These are phyloP conservation scores for Vaccinium macrocarpon DNA, from an alignment of 148 eudicot species.

Conservation along the genomic window DNA sequence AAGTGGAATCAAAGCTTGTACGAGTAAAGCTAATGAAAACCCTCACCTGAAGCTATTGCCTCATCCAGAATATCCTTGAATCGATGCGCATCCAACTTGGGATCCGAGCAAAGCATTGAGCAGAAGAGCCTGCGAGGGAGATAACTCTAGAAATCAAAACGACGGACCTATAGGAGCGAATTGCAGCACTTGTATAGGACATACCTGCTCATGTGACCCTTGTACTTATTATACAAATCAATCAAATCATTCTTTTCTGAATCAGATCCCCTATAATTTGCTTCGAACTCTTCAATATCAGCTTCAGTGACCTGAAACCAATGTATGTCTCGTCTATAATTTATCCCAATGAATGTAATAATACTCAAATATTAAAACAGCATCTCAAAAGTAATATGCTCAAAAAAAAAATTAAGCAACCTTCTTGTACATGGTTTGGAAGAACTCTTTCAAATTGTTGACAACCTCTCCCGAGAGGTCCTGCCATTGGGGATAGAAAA, in stretches of 20 bases:
- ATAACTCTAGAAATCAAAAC: background rate
- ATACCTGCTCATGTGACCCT: slow-evolving; percentile 95
- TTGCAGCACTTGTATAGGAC: background rate
- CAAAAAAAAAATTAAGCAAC: slow-evolving; percentile 20
- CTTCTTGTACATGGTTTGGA: slow-evolving; percentile 81
- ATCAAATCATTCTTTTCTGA: slow-evolving; percentile 84
- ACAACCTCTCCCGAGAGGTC: slow-evolving; percentile 79
- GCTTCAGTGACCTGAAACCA: slow-evolving; percentile 70
- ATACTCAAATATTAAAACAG: background rate
- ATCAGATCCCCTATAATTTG: slow-evolving; percentile 93
- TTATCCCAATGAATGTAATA: background rate
- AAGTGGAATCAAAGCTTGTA: background rate
- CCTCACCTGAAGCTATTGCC: slow-evolving; percentile 77
- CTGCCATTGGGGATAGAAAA: slow-evolving; percentile 33
- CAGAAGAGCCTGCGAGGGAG: slow-evolving; percentile 72
- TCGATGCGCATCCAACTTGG: slow-evolving; percentile 86
- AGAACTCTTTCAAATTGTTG: slow-evolving; percentile 66
- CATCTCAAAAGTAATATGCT: background rate
- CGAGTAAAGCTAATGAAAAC: background rate
- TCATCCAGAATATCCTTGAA: slow-evolving; percentile 93
- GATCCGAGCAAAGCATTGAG: slow-evolving; percentile 90
- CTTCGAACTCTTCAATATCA: slow-evolving; percentile 98
- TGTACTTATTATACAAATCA: slow-evolving; percentile 65
- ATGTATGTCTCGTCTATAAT: background rate
- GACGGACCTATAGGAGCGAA: background rate